phyloP scores from a whole-genome alignment of 2,329 filamentous ascomycete genomes.

The Xylariaceae sp. region DNA sequence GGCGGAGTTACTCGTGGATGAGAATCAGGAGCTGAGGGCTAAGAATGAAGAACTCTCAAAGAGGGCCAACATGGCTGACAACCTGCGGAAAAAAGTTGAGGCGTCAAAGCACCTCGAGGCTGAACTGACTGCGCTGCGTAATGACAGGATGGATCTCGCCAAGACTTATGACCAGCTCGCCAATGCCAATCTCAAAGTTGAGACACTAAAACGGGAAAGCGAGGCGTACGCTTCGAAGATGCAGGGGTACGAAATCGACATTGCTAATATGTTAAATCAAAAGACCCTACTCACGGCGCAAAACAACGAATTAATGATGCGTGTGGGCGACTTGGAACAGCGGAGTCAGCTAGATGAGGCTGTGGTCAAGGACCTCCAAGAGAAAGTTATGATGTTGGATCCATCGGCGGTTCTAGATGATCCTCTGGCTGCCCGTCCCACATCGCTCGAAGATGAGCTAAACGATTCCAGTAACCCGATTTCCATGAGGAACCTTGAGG shows the following conservation, averaged over 20 bases:
- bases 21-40: constrained; percentile 64
- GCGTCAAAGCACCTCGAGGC: constrained; percentile 60
- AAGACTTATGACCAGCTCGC: constrained; percentile 46
- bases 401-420: constrained; percentile 37
- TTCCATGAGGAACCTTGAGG: constrained; percentile 54
- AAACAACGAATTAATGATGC: constrained; percentile 50
- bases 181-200: constrained; percentile 42
- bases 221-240: constrained; percentile 43
- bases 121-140: constrained; percentile 61
- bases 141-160: constrained; percentile 60
- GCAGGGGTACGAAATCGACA: constrained; percentile 45
- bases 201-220: constrained; percentile 43
- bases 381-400: constrained; percentile 54
- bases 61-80: constrained; percentile 67
- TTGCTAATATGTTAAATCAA: constrained; percentile 51
- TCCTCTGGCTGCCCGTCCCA: constrained; percentile 45
- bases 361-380: constrained; percentile 64
- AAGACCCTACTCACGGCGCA: constrained; percentile 50
- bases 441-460: constrained; percentile 64
- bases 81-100: constrained; percentile 68
- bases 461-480: constrained; percentile 52
- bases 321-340: constrained; percentile 42
- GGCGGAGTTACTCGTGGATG: constrained; percentile 61
- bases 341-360: constrained; percentile 51
- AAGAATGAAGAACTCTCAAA: constrained; percentile 64